phyloP scores from a whole-genome alignment of 2,329 filamentous ascomycete species.

The Colletotrichum lini region DNA sequence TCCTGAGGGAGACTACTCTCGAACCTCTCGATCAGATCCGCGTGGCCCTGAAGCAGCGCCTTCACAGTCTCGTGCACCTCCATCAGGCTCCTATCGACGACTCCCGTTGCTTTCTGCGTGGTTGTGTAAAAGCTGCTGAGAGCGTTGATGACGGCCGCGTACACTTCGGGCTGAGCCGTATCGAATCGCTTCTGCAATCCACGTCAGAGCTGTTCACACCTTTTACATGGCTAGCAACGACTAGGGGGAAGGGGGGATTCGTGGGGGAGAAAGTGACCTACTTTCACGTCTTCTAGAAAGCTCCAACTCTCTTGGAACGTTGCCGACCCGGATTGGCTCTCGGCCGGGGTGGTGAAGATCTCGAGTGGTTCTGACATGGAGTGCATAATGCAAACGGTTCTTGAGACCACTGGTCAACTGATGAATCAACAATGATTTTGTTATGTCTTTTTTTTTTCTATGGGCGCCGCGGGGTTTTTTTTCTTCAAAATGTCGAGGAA shows the following conservation, averaged over 20 bases:
- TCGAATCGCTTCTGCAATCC: conserved; percentile 29
- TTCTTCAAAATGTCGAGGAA: too few relatives aligned
- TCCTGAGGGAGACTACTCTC: conserved; percentile 27
- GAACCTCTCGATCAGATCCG: conserved; percentile 35
- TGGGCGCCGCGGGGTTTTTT: too few relatives aligned
- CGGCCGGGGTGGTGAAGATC: not conserved
- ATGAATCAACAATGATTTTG: too few relatives aligned
- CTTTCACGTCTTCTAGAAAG: conserved; percentile 35
- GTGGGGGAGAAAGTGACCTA: not conserved
- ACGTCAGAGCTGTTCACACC: not conserved
- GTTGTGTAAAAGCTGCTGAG: conserved; percentile 27
- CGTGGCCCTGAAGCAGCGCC: conserved; percentile 19
- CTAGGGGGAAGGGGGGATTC: not conserved
- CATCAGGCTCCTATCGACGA: conserved; percentile 6
- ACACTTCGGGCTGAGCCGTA: conserved; percentile 26
- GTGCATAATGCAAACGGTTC: not conserved
- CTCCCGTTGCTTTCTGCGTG: not conserved
- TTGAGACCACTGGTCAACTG: not conserved
- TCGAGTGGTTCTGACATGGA: conserved; percentile 14
- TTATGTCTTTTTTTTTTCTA: too few relatives aligned
- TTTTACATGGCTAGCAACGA: not conserved
- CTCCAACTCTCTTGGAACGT: conserved; percentile 25
- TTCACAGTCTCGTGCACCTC: conserved; percentile 23
- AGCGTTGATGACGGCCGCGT: conserved; percentile 27
- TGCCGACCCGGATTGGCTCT: not conserved